Base-by-base conservation (phyloP, 2,329 filamentous ascomycete genomes). In the Ophiostoma fasciatum region DNA sequence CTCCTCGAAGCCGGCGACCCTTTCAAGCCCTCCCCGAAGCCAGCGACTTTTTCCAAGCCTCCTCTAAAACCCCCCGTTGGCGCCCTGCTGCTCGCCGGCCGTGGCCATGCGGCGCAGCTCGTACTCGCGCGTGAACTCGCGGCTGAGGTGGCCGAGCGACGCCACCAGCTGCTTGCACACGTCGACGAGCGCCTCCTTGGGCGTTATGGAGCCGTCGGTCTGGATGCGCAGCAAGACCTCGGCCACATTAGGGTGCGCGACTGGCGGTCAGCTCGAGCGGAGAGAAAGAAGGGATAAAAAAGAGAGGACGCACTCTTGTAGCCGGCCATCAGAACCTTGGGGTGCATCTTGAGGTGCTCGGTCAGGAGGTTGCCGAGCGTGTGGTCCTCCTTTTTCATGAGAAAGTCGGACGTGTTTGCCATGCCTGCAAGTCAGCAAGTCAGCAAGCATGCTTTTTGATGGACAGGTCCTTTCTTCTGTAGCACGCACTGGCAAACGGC, bases 301-400 rank as follows among this genome's bases (percentile, higher is more conserved):
- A 35, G 14, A 5, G 31, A 11, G 9, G 7, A 29, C 71, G 43
- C 57, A 78, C 81, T 74, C 60, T 92, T 92, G 68, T 98, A 98
- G 11, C 81, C 90, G 41, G 87, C 78, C 68, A 96, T 93, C 49
- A 80, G 65, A 48, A 98, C 81, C 54, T 92, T 78, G 14, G 75
- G 71, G 50, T 83, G 80, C 55, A 82, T 77, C 61, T 90, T 77
- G 39, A 98, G 78, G 50, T 88, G 82, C 51, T 83, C 78, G 32
- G 80, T 73, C 38, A 98, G 70, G 38, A 98, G 69, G 57, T 98
- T 94, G 49, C 79, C 90, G 19, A 98, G 72, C 1, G 88, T 94
- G 61, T 94, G 88, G 50, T 98, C 90, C 58, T 98, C 90, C 59
- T 94, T 96, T 60, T 84, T 83, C 60, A 98, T 77, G 40, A 83